Conservation (phyloP, 176 grass and related monocot genomes). For the Oryza australiensis region DNA sequence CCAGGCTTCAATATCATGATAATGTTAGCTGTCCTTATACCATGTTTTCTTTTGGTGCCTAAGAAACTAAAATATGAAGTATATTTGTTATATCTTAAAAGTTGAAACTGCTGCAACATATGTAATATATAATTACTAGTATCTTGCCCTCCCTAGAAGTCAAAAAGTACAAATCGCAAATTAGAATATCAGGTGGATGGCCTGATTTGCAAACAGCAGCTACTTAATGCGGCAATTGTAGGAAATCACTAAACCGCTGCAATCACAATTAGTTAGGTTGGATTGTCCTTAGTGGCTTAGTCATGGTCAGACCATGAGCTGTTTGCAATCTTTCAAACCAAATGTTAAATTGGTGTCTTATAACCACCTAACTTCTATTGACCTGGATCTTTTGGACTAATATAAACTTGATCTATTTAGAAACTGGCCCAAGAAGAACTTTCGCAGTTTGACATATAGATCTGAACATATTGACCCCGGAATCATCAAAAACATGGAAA, state of each 20-base stretch:
- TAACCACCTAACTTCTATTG: no score
- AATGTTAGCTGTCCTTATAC: not conserved
- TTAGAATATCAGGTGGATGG: not conserved
- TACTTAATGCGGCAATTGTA: not conserved
- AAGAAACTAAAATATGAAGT: not conserved
- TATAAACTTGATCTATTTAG: no score
- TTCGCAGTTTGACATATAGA: no score
- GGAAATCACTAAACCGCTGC: not conserved
- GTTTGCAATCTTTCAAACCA: no score
- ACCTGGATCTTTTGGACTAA: no score
- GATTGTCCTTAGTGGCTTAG: no score
- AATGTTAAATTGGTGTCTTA: no score
- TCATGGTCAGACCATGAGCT: no score
- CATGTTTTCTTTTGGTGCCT: no score
- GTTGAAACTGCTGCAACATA: not conserved
- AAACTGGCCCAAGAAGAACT: no score
- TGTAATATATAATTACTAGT: not conserved
- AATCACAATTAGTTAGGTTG: not conserved
- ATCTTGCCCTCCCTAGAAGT: not conserved
- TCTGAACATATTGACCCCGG: no score
- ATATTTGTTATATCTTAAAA: not conserved
- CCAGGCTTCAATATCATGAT: not conserved
- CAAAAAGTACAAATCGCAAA: not conserved
- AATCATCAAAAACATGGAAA: no score
- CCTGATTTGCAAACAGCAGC: not conserved